phyloP scores from a whole-genome alignment of 2,329 filamentous ascomycete genomes.

The Blastomyces emzantsi region DNA sequence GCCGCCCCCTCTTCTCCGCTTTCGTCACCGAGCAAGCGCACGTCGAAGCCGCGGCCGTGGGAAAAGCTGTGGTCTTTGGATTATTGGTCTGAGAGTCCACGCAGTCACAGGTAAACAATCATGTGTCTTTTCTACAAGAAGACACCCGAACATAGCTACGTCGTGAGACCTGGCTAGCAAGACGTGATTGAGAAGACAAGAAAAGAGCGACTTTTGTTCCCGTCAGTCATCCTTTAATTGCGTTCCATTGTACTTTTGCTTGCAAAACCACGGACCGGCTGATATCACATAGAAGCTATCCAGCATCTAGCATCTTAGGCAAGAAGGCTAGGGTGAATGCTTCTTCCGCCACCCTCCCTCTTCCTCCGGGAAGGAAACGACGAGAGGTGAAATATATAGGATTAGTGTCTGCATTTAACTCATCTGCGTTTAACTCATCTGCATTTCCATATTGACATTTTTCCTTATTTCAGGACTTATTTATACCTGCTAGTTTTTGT shows the following conservation, averaged over 20 bases:
- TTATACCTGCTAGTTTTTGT: background rate
- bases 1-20: slow-evolving; percentile 19
- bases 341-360: background rate
- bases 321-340: background rate
- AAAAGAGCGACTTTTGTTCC: background rate
- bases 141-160: background rate
- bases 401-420: background rate
- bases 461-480: background rate
- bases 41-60: slow-evolving; percentile 29
- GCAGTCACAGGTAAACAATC: slow-evolving; percentile 14
- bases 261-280: background rate
- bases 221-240: background rate
- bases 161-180: background rate
- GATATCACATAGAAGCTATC: background rate
- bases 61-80: slow-evolving; percentile 38
- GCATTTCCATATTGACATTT: background rate
- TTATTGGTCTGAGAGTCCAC: slow-evolving; percentile 30
- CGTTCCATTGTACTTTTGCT: background rate
- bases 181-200: background rate
- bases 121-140: background rate
- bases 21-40: slow-evolving; percentile 21
- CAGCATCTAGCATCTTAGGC: background rate
- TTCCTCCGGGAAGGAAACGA: background rate
- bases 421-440: background rate
- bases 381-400: background rate